These are phyloP conservation scores for Alliaria petiolata DNA, from an alignment of 345 rosid genomes.

Conservation along the genomic window DNA sequence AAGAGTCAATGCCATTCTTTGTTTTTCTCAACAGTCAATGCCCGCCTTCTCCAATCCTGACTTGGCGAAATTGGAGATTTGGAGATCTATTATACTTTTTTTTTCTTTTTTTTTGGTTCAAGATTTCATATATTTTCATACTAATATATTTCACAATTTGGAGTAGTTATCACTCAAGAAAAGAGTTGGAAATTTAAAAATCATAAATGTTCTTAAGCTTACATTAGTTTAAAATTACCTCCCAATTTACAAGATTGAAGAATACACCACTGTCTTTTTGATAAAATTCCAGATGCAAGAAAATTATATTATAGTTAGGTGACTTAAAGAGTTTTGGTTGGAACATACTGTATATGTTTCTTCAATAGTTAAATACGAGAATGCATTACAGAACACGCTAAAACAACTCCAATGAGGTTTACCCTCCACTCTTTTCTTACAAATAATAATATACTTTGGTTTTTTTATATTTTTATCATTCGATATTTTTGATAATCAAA, in stretches of 20 bases:
- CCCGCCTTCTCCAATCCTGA: no score
- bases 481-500: background rate
- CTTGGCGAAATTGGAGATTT: no score
- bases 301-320: constrained; percentile 4
- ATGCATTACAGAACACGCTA: background rate
- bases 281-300: background rate
- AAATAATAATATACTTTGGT: background rate
- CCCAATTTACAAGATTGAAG: background rate
- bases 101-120: no score
- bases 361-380: constrained; percentile 12
- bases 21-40: no score
- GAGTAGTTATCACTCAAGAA: no score
- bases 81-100: no score
- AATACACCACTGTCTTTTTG: background rate
- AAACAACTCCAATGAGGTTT: constrained; percentile 5
- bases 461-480: background rate
- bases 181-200: background rate
- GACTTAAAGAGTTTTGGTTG: constrained; percentile 10
- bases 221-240: background rate
- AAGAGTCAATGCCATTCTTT: no score
- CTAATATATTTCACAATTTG: no score
- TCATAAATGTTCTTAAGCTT: background rate
- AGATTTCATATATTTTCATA: no score
- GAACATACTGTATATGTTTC: background rate
- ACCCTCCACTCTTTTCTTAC: constrained; percentile 9